phyloP scores from a whole-genome alignment of 768 basidiomycete species.

The Tubosaeta sp. region DNA sequence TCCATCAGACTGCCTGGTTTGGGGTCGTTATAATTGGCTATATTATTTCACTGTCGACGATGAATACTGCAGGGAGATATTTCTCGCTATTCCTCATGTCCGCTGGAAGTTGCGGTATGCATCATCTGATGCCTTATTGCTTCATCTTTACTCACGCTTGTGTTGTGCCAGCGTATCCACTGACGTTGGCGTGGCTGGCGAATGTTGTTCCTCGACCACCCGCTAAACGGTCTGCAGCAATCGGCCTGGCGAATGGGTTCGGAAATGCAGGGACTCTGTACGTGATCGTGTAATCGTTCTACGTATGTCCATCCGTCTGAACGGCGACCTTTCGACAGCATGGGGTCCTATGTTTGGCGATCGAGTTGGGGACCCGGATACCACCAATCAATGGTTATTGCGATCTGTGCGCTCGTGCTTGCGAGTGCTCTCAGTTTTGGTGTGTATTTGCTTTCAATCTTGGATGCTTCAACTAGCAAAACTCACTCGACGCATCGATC shows the following conservation, averaged over 20 bases:
- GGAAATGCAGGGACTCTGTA: slow-evolving; percentile 59
- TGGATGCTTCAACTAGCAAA: background rate
- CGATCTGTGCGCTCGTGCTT: slow-evolving; percentile 33
- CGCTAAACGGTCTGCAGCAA: slow-evolving; percentile 49
- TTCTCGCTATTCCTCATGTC: slow-evolving; percentile 64
- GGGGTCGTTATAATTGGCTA: slow-evolving; percentile 60
- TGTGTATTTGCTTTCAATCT: slow-evolving; percentile 12
- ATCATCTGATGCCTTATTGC: background rate
- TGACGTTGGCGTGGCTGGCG: slow-evolving; percentile 58
- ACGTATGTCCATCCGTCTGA: background rate
- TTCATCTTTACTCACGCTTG: background rate
- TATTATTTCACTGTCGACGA: slow-evolving; percentile 55
- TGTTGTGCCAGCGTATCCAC: slow-evolving; percentile 31
- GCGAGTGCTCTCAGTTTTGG: slow-evolving; percentile 34
- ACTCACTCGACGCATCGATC: background rate
- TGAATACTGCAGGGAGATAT: slow-evolving; percentile 50
- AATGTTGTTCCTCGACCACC: slow-evolving; percentile 60
- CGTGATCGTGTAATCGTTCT: slow-evolving; percentile 13
- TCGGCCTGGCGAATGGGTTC: slow-evolving; percentile 57
- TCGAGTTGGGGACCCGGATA: slow-evolving; percentile 56
- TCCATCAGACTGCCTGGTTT: slow-evolving; percentile 55
- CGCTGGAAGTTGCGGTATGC: slow-evolving; percentile 42
- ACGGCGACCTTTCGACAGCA: slow-evolving; percentile 31
- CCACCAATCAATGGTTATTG: slow-evolving; percentile 59
- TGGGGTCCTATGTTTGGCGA: slow-evolving; percentile 63